Evolutionary conservation across 2,329 filamentous ascomycete genomes (phyloP).

Genomic region (Cladosporium sp.): DNA sequence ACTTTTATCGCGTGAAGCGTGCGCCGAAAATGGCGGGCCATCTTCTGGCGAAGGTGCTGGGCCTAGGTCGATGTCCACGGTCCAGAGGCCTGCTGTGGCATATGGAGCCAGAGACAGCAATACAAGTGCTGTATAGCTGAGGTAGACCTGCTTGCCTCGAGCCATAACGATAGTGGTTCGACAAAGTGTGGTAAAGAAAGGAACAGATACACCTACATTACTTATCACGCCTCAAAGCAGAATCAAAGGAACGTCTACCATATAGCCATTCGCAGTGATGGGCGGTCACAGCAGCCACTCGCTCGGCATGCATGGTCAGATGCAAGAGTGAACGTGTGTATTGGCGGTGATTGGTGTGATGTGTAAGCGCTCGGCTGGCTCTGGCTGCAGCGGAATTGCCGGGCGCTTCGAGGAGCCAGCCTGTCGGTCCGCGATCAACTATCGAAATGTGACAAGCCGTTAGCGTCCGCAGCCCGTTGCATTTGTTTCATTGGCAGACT

Average conservation of each 20-base stretch:
- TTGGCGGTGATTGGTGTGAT: conserved; percentile 4
- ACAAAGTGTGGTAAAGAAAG: not conserved
- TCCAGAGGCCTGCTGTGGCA: conserved; percentile 29
- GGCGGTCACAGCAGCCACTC: conserved; percentile 3
- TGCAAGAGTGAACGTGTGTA: not conserved
- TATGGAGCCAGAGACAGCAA: conserved; percentile 21
- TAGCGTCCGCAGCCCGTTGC: not conserved
- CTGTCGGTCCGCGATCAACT: not conserved
- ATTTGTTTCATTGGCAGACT: not conserved
- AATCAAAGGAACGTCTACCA: not conserved
- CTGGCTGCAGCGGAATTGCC: not conserved
- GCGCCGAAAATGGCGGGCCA: conserved; percentile 56
- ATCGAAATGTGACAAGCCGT: not conserved
- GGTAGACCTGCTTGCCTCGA: conserved; percentile 12
- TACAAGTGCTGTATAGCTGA: conserved; percentile 27
- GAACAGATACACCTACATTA: not conserved
- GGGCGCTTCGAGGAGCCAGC: conserved; percentile 3
- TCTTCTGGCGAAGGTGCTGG: conserved; percentile 58
- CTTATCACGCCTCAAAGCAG: not conserved
- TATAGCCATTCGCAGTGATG: not conserved
- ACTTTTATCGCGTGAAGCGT: conserved; percentile 56
- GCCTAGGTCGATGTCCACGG: conserved; percentile 49
- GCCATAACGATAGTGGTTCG: not conserved
- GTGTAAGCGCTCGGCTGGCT: conserved; percentile 1
- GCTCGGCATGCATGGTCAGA: not conserved